Percentiles rank a stretch among this genome's conserved stretches.
phyloP scores from a whole-genome alignment of 305 asterid species.

The Rubia peregrina region DNA sequence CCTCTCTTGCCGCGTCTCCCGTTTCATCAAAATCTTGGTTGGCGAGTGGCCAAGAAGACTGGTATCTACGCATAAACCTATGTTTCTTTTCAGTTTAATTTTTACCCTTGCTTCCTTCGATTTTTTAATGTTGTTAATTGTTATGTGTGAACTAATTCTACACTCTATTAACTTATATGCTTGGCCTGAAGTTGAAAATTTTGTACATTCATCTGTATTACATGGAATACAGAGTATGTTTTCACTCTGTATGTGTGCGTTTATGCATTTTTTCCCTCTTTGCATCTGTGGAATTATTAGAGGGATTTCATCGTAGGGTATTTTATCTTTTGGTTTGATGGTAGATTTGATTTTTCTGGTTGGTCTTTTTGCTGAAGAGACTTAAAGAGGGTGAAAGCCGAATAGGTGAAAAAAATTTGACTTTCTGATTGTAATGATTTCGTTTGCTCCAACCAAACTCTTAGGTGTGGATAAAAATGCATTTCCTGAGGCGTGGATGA shows the following conservation, averaged over 20 bases:
- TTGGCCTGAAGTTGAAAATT: too few species aligned
- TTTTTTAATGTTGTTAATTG: too few species aligned
- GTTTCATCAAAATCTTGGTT: constrained; percentile 22
- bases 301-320: background rate
- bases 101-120: too few species aligned
- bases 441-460: background rate
- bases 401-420: too few species aligned
- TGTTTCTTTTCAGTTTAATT: too few species aligned
- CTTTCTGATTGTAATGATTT: background rate
- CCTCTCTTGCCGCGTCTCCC: background rate
- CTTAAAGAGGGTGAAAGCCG: background rate
- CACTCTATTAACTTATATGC: too few species aligned
- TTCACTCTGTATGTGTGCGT: too few species aligned
- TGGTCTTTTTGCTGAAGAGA: background rate
- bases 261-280: background rate
- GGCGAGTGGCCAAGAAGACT: constrained; percentile 14
- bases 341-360: background rate
- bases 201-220: too few species aligned
- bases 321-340: background rate
- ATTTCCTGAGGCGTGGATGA: background rate
- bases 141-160: background rate
- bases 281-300: background rate
- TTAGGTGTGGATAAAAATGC: background rate
- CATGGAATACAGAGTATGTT: too few species aligned
- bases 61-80: constrained; percentile 2